Conservation (phyloP, 2,329 filamentous ascomycete genomes). For the Pestalotiopsis sp. region DNA sequence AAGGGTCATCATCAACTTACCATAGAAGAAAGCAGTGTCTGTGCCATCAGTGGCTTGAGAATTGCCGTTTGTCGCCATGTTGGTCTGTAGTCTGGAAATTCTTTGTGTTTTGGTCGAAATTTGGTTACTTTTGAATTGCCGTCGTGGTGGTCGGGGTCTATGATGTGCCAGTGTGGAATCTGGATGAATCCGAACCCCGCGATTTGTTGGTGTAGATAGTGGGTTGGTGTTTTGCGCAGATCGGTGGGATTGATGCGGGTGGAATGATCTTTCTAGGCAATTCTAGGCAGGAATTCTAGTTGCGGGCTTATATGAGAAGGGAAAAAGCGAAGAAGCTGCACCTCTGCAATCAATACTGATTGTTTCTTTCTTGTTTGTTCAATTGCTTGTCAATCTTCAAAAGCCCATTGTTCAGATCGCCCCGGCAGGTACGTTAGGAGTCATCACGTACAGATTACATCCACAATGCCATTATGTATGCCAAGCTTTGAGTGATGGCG, state of each 20-base stretch:
- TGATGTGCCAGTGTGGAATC: background rate
- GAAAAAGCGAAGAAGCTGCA: no score
- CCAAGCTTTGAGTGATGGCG: no score
- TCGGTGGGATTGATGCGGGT: background rate
- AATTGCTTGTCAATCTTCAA: no score
- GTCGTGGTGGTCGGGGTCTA: background rate
- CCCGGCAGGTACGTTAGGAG: no score
- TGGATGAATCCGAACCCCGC: background rate
- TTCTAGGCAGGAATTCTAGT: background rate
- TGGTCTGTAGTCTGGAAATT: background rate
- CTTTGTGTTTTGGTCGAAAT: background rate
- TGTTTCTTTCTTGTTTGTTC: no score
- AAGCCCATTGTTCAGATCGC: no score
- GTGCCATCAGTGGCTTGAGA: slow-evolving; percentile 18
- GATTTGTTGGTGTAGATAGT: background rate
- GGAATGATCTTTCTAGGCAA: background rate
- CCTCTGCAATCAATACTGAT: no score
- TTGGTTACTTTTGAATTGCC: background rate
- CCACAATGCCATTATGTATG: no score
- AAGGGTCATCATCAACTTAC: slow-evolving; percentile 33
- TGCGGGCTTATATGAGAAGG: no score
- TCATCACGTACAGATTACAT: no score
- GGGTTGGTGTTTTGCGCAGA: background rate
- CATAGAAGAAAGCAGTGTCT: slow-evolving; percentile 59
- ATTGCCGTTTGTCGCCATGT: slow-evolving; percentile 16